Evolutionary conservation across 495 filamentous ascomycete genomes (phyloP), one percentile per base, ranked within the genome.

Genomic region (Aspergillus taichungensis): DNA sequence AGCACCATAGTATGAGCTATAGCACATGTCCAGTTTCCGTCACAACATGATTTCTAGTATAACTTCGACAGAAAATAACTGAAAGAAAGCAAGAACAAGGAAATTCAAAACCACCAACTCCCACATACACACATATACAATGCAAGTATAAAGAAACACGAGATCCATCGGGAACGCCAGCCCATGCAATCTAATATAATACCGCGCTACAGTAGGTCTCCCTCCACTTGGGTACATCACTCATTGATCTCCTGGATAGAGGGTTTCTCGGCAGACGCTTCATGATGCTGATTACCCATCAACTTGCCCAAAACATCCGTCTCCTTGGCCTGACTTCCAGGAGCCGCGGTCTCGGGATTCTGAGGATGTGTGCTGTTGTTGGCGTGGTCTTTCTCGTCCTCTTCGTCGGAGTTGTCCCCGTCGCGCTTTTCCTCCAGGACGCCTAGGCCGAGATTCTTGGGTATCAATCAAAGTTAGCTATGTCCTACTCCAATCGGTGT

Each of bases 371-470:
- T 31, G 12, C 13, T 36, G 12, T 40, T 39, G 14, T 30, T 44
- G 3, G 49, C 33, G 7, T 29, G 12, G 13, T 44, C 38, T 37
- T 55, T 53, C 30, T 56, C 42, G 14, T 42, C 46, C 3, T 46
- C 51, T 42, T 50, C 49, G 6, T 38, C 49, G 6, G 49, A 40
- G 27, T 59, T 48, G 34, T 54, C 59, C 13, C 45, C 54, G 9
- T 50, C 52, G 18, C 51, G 59, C 39, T 68, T 71, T 47, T 77
- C 68, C 53, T 76, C 69, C 13, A 78, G 50, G 6, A 78, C 74
- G 3, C 74, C 74, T 8, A 78, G 51, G 0, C 74, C 74, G 13
- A 78, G 57, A 46, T 78, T 70, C 69, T 73, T 43, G 11, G 41
- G 6, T 7, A 24, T 27, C 29, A 39, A 38, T 50, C 38, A 39